Evolutionary conservation across 371 early-diverging fungal species (phyloP), one percentile per base, ranked within the genome.

Genomic region (Rhizopus microsporus): DNA sequence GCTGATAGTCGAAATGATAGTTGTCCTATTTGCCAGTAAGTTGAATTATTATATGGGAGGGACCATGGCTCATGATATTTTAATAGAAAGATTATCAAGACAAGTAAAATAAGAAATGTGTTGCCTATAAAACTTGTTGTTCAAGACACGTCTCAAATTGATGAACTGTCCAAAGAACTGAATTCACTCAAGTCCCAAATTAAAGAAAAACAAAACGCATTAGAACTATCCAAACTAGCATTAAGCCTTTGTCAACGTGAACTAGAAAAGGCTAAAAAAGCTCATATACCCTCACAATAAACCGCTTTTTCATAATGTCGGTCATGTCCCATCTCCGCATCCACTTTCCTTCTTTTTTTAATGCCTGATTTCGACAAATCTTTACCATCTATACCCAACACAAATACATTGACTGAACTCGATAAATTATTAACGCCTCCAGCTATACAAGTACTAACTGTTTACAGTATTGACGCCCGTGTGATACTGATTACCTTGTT

Each of bases 391-490:
- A 38, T 60, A 56, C 67, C 67, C 31, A 43, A 37, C 38, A 38
- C 57, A 23, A 45, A 49, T 8, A 52, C 68, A 17, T 35, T 74
- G 30, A 58, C 60, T 47, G 66, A 69, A 57, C 62, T 75, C 1
- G 75, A 75, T 34, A 56, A 60, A n/a, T 52, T 75, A 7, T 60
- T 75, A 29, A 60, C 49, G 2, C 13, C 47, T 40, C 30, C 31
- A 7, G 30, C 17, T 0, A 23, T 46, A 44, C 17, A 17, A 16
- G 40, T 34, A 38, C 16, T 34, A 3, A 9, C 29, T 39, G 38
- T 57, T 51, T 39, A 23, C 16, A 31, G 34, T 31, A 52, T 15
- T 16, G 16, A 39, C 35, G 44, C 55, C 38, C 31, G 40, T 29
- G 42, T 35, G 34, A 3, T 16, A 10, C 50, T 30, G 34, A 44